Percentiles rank a stretch among this genome's conserved stretches.
These are phyloP conservation scores for Lactifluus echinatus DNA, from an alignment of 768 basidiomycete genomes.

Conservation along the genomic window DNA sequence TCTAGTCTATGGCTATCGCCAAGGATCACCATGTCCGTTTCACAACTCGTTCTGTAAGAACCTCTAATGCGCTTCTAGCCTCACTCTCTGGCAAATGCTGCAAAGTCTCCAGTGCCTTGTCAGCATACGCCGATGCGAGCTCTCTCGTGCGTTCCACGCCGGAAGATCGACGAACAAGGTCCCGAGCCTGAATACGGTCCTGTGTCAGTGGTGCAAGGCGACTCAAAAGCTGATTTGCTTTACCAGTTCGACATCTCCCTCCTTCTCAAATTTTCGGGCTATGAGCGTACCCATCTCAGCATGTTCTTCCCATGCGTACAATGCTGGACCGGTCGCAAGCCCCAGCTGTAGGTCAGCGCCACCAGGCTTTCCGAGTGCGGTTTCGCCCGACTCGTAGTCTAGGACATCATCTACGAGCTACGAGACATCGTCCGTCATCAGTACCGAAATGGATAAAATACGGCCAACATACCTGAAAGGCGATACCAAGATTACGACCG, in stretches of 20 bases:
- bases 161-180: slow-evolving; percentile 58
- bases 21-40: slow-evolving; percentile 42
- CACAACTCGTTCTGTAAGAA: slow-evolving; percentile 59
- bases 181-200: slow-evolving; percentile 42
- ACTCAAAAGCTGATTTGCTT: slow-evolving; percentile 22
- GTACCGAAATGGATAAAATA: neutral
- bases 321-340: slow-evolving; percentile 72
- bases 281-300: slow-evolving; percentile 71
- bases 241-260: slow-evolving; percentile 77
- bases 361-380: slow-evolving; percentile 81
- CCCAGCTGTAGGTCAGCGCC: slow-evolving; percentile 54
- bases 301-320: slow-evolving; percentile 83
- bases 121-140: slow-evolving; percentile 68
- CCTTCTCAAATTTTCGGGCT: slow-evolving; percentile 60
- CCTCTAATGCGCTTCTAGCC: slow-evolving; percentile 66
- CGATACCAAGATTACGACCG: slow-evolving; percentile 83
- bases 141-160: slow-evolving; percentile 72
- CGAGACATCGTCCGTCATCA: neutral
- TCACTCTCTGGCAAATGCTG: slow-evolving; percentile 70
- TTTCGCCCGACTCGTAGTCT: slow-evolving; percentile 75
- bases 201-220: neutral
- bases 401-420: slow-evolving; percentile 94
- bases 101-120: slow-evolving; percentile 66
- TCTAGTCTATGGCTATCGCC: neutral
- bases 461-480: slow-evolving; percentile 68